Conservation (phyloP, 2,329 filamentous ascomycete species). For the Ascochyta koolunga region DNA sequence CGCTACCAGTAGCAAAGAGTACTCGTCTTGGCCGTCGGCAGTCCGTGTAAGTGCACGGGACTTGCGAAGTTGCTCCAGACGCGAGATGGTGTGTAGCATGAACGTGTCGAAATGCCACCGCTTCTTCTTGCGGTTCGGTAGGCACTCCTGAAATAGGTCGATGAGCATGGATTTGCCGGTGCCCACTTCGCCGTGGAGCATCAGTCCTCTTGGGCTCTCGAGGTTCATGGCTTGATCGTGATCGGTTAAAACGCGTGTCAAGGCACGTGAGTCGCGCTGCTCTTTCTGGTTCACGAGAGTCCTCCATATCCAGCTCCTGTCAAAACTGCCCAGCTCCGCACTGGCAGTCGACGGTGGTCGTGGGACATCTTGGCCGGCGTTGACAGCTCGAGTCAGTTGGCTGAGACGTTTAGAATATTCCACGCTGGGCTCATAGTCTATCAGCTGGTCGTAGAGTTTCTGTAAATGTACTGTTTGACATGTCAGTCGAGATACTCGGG, state of each 20-base stretch:
- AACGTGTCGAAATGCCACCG: conserved; percentile 87
- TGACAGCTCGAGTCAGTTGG: conserved; percentile 60
- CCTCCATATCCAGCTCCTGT: conserved; percentile 59
- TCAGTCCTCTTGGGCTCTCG: conserved; percentile 74
- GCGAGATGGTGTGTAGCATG: conserved; percentile 78
- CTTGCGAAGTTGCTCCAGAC: conserved; percentile 69
- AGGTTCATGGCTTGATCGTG: conserved; percentile 75
- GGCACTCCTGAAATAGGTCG: conserved; percentile 77
- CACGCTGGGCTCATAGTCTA: conserved; percentile 75
- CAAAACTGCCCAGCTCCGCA: conserved; percentile 27
- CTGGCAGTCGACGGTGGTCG: conserved; percentile 42
- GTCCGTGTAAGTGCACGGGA: conserved; percentile 31
- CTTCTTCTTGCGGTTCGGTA: conserved; percentile 74
- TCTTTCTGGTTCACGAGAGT: conserved; percentile 61
- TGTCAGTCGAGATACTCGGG: conserved; percentile 15
- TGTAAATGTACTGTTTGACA: conserved; percentile 70
- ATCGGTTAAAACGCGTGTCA: conserved; percentile 71
- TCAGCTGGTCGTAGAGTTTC: conserved; percentile 75
- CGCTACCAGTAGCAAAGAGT: conserved; percentile 75
- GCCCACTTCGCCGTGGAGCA: conserved; percentile 81
- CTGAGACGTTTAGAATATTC: conserved; percentile 72
- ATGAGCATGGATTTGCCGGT: conserved; percentile 87
- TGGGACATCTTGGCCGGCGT: conserved; percentile 27
- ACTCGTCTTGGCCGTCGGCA: conserved; percentile 56
- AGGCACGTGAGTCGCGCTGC: conserved; percentile 60